Evolutionary conservation across 1,284 basidiomycete genomes (phyloP).

Genomic region (Vanrija sp.): DNA sequence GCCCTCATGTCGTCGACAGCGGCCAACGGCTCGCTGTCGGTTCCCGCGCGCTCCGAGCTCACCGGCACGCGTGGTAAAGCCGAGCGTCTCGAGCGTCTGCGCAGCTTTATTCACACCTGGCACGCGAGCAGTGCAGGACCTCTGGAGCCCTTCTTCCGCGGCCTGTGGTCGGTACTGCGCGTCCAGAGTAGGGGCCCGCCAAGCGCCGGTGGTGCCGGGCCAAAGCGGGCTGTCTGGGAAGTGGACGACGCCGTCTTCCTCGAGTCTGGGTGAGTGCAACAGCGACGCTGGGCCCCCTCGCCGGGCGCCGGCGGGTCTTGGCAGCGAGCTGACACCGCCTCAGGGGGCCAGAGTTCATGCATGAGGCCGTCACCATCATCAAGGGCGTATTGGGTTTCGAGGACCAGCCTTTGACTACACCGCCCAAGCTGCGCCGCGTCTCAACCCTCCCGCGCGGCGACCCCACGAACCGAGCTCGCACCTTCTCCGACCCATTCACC

Average conservation of each 20-base stretch:
- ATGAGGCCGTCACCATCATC: conserved; percentile 38
- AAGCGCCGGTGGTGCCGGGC: conserved; percentile 30
- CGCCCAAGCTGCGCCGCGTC: conserved; percentile 31
- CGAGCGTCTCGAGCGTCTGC: conserved; percentile 32
- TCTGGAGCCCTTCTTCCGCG: conserved; percentile 44
- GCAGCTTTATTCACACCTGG: conserved; percentile 35
- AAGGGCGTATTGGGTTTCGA: conserved; percentile 46
- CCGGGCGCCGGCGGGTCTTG: neutral
- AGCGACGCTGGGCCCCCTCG: neutral
- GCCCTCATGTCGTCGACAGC: conserved; percentile 36
- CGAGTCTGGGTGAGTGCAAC: conserved; percentile 39
- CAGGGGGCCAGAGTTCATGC: conserved; percentile 46
- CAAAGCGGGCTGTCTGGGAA: conserved; percentile 41
- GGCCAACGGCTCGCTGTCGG: conserved; percentile 33
- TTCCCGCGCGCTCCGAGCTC: conserved; percentile 26
- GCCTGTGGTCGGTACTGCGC: conserved; percentile 33
- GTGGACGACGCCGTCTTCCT: conserved; percentile 47
- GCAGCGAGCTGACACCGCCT: neutral
- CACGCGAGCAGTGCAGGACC: conserved; percentile 29
- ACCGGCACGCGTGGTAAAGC: conserved; percentile 17
- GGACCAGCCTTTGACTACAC: conserved; percentile 34
- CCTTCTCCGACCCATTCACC: conserved; percentile 38
- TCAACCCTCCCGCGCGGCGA: neutral
- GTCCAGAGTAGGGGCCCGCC: conserved; percentile 34
- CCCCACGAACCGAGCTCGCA: conserved; percentile 1